Conservation (phyloP, 75 land plant genomes). For the Cupressus sempervirens region DNA sequence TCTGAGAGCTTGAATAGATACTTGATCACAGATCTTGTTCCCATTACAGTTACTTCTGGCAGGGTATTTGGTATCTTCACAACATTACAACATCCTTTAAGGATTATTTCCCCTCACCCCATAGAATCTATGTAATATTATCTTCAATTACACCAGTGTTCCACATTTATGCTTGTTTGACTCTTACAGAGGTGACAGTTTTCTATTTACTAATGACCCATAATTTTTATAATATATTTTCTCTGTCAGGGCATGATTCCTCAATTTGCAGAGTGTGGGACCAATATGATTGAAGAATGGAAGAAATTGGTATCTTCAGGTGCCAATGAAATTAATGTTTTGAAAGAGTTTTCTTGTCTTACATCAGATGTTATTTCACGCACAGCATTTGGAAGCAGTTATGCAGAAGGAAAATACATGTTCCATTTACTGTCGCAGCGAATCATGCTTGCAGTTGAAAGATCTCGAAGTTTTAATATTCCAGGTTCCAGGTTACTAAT, state of each 20-base stretch:
- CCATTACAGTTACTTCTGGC: no score
- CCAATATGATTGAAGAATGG: constrained; percentile 31
- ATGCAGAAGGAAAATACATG: constrained; percentile 31
- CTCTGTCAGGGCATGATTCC: constrained; percentile 30
- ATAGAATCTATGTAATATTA: no score
- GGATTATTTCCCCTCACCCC: no score
- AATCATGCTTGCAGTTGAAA: constrained; percentile 12
- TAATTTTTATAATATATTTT: no score
- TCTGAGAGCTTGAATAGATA: background rate
- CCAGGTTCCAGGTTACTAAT: constrained; percentile 38
- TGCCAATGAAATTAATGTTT: constrained; percentile 24
- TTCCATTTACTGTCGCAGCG: constrained; percentile 31
- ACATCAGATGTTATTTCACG: constrained; percentile 37
- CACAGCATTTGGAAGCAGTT: constrained; percentile 37
- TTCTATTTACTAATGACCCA: background rate
- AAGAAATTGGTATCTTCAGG: constrained; percentile 2
- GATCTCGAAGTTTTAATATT: constrained; percentile 4
- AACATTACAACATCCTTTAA: background rate
- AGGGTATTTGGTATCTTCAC: no score
- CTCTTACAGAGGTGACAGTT: no score
- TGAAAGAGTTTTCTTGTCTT: constrained; percentile 14
- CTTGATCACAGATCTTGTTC: no score
- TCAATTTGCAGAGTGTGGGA: constrained; percentile 15
- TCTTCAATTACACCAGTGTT: no score
- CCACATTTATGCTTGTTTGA: no score